Evolutionary conservation across 345 rosid genomes (phyloP).

Genomic region (Linum lewisii): DNA sequence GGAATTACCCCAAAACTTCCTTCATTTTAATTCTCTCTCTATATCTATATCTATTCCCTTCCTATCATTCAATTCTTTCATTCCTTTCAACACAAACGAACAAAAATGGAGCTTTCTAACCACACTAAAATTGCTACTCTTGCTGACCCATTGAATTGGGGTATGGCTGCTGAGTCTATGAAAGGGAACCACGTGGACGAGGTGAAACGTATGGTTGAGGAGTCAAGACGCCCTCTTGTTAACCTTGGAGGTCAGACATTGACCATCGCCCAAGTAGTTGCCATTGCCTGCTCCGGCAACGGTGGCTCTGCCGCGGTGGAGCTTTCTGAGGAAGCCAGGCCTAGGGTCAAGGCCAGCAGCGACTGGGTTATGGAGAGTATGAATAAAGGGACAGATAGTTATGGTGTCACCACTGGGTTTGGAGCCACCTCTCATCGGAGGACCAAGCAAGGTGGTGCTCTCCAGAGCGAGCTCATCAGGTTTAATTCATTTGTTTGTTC

Average conservation of each 20-base stretch:
- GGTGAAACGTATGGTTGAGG: slow-evolving; percentile 6
- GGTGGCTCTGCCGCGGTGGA: not conserved
- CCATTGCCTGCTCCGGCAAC: not conserved
- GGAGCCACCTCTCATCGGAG: not conserved
- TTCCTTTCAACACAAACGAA: not conserved
- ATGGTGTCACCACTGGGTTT: not conserved
- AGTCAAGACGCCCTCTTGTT: not conserved
- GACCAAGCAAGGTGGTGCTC: not conserved
- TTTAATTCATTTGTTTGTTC: not conserved
- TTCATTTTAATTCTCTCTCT: no score
- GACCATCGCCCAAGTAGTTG: not conserved
- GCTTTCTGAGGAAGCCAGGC: not conserved
- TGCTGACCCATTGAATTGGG: slow-evolving; percentile 3
- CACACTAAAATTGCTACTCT: not conserved
- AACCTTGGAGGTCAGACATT: not conserved
- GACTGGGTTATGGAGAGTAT: not conserved
- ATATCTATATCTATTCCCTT: no score
- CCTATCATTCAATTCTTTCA: not conserved
- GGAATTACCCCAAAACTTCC: no score
- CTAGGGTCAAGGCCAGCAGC: not conserved
- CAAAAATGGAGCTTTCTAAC: not conserved
- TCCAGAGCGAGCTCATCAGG: not conserved
- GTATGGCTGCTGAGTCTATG: slow-evolving; percentile 3
- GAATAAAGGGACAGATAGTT: not conserved
- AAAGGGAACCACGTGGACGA: slow-evolving; percentile 6